A percentile compares a stretch with the other conserved stretches of the same genome.
Conservation (phyloP, 2,329 filamentous ascomycete genomes). For the Diaporthe destruens region DNA sequence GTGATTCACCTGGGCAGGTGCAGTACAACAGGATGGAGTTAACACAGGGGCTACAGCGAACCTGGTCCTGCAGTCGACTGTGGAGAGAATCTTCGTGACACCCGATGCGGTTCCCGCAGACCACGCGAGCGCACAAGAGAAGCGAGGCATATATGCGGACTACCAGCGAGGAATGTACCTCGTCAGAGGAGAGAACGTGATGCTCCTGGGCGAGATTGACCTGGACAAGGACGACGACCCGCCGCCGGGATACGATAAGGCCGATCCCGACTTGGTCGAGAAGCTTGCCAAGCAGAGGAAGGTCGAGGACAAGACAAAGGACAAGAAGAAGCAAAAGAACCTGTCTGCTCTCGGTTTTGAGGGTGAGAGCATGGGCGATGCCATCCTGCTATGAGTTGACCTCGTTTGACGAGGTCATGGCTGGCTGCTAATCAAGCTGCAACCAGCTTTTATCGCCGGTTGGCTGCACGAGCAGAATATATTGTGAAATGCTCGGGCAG, state of each 20-base stretch:
- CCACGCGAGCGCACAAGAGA: slow-evolving; percentile 50
- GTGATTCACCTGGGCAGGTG: slow-evolving; percentile 23
- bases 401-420: slow-evolving; percentile 30
- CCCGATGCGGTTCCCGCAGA: slow-evolving; percentile 57
- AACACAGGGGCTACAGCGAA: slow-evolving; percentile 62
- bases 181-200: slow-evolving; percentile 96
- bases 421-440: slow-evolving; percentile 38
- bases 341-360: slow-evolving; percentile 87
- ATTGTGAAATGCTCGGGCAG: slow-evolving; percentile 63
- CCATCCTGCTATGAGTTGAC: slow-evolving; percentile 69
- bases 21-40: slow-evolving; percentile 42
- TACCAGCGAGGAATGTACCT: slow-evolving; percentile 88
- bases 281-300: slow-evolving; percentile 80
- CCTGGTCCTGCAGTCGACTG: slow-evolving; percentile 91
- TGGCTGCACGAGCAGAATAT: slow-evolving; percentile 56
- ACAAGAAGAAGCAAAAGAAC: slow-evolving; percentile 79
- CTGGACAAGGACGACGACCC: slow-evolving; percentile 94
- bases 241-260: slow-evolving; percentile 73
- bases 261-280: slow-evolving; percentile 66
- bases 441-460: slow-evolving; percentile 34
- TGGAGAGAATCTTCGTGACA: slow-evolving; percentile 85
- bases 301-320: slow-evolving; percentile 74
- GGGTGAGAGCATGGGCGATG: slow-evolving; percentile 82
- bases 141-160: slow-evolving; percentile 80
- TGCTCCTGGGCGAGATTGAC: slow-evolving; percentile 95